These are phyloP conservation scores for Salinomyces thailandicus DNA, from an alignment of 2,329 filamentous ascomycete genomes.

Conservation along the genomic window DNA sequence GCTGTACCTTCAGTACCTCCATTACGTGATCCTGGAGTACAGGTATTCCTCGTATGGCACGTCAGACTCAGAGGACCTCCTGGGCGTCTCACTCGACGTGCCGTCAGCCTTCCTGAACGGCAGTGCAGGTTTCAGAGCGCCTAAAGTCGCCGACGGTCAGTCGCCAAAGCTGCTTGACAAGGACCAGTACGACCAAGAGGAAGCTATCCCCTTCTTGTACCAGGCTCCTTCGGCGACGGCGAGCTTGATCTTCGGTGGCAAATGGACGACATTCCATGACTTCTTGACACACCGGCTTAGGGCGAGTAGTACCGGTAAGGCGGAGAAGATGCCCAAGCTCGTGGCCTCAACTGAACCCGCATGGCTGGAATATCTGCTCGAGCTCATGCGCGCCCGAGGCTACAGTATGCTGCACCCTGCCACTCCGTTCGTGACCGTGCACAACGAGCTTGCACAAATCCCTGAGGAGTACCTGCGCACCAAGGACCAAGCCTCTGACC, in stretches of 20 bases:
- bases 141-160: background rate
- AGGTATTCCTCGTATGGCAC: conserved; percentile 51
- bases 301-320: conserved; percentile 19
- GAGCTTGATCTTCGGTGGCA: conserved; percentile 69
- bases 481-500: background rate
- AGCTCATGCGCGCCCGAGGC: conserved; percentile 63
- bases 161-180: background rate
- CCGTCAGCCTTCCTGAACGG: conserved; percentile 56
- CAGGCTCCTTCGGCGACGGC: conserved; percentile 77
- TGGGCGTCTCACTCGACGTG: conserved; percentile 71
- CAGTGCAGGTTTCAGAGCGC: conserved; percentile 38
- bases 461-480: conserved; percentile 53
- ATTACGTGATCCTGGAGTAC: conserved; percentile 67
- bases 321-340: conserved; percentile 36
- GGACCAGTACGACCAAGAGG: conserved; percentile 14
- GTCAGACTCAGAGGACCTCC: conserved; percentile 45
- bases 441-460: conserved; percentile 60
- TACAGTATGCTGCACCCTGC: conserved; percentile 75
- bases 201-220: conserved; percentile 61
- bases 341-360: conserved; percentile 61
- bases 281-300: conserved; percentile 58
- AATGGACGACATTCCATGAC: conserved; percentile 76
- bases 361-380: conserved; percentile 69
- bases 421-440: conserved; percentile 55
- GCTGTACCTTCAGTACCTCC: conserved; percentile 77